Evolutionary conservation across 345 rosid species (phyloP), one percentile per base, ranked within the genome.

Genomic region (Stellera chamaejasme): DNA sequence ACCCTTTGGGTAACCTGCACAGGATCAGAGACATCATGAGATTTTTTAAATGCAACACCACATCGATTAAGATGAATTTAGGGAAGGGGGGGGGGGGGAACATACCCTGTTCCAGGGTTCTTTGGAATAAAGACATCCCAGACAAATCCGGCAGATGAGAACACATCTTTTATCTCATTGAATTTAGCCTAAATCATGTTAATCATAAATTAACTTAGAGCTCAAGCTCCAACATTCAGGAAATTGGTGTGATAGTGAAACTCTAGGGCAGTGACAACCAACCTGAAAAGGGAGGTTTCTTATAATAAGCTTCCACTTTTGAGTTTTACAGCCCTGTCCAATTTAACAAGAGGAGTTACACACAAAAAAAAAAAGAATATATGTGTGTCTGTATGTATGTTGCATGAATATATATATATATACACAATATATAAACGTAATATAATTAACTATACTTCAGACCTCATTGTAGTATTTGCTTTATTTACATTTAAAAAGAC

Each of bases 231-330:
- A 11, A 47, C 13, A 26, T 42, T 36, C 51, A 46, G 36, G 14
- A 69, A 58, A 43, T 45, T 52, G 47, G 43, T 44, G 61, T 52
- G 27, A 45, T 27, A 39, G 61, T 45, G n/a, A n/a, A 60, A 58
- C 11, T 62, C 4, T 46, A 25, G n/a, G 10, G 10, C 43, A 41
- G 60, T 32, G 3, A 41, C 36, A 45, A 71, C 62, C 51, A 64
- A 86, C 99, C 97, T 84, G 77, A 75, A 89, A 93, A 50, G 99
- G 97, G 64, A 89, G 88, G 65, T 84, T 89, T 73, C 99, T 79
- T 65, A 82, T 54, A 61, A 89, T 89, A 52, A 93, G 75, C 70
- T 93, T 93, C 99, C 97, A 93, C 77, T 89, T 93, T 75, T 82
- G 90, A 70, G 89, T 83, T 83, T 89, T 93, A 64, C 94, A 84